Evolutionary conservation across 495 filamentous ascomycete genomes (phyloP), one percentile per base, ranked within the genome.

Genomic region (Trichoderma reesei): DNA sequence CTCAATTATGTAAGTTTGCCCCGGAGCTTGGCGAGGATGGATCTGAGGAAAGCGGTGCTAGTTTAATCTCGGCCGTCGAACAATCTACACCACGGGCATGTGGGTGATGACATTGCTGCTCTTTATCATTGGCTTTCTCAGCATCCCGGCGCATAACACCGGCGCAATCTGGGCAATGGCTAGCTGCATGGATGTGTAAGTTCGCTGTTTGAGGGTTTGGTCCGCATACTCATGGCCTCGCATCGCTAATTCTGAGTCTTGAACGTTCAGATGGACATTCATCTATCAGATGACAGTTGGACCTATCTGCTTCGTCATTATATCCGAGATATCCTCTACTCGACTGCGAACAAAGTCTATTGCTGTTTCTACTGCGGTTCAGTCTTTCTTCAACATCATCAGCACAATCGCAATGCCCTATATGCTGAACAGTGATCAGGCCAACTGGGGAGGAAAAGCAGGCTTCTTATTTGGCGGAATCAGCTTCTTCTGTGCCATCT

Each of bases 391-490:
- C 41, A 82, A 82, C 1, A 86, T 87, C 48, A 73, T 79, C 10
- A 86, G 85, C 75, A 85, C 82, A 5, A 79, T 89, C 13, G 82
- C 82, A 0, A 84, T 87, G 60, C 85, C 85, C 0, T 86, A 88
- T 65, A 82, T 88, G 80, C 80, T 90, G 54, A 89, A 88, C 65
- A 83, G 85, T 1, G 81, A 86, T 59, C 75, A 84, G 34, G 86
- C 79, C 31, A 82, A 89, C 65, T 75, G 86, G 74, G 78, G 80
- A 61, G 85, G 85, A 1, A 88, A 90, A 69, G 74, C 86, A 0
- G 87, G 86, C 0, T 90, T 89, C 67, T 84, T 89, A 69, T 90
- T 85, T 69, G 85, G 82, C 14, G 85, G 83, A 0, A 68, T 85
- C 4, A 80, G 79, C 2, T 68, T 69, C 0, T 9, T 79, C n/a